These are phyloP conservation scores for Myriosclerotinia duriaeana DNA, from an alignment of 2,329 filamentous ascomycete species.

Conservation along the genomic window DNA sequence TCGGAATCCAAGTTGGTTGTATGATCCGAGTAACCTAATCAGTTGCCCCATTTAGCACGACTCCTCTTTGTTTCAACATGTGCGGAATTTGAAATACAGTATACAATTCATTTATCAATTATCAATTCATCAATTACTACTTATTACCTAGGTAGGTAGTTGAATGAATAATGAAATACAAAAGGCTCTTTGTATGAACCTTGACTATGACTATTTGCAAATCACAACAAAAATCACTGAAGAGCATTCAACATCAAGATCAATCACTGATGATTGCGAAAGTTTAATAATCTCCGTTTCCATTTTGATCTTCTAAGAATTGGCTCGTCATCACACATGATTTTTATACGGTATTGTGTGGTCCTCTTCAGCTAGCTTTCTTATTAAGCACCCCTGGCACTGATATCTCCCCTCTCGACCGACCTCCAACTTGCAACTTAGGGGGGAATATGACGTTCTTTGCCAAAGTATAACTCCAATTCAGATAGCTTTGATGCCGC, in stretches of 20 bases:
- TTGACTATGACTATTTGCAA: background rate
- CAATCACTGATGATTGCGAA: background rate
- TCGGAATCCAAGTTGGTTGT: constrained; percentile 1
- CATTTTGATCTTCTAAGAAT: background rate
- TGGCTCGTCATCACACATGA: background rate
- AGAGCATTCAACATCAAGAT: background rate
- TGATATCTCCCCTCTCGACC: background rate
- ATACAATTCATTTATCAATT: background rate
- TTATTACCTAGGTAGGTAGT: background rate
- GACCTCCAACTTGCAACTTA: background rate
- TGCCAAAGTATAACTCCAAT: constrained; percentile 18
- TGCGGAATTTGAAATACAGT: background rate
- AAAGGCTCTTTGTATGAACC: background rate
- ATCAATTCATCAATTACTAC: too few relatives aligned
- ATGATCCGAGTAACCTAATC: constrained; percentile 9
- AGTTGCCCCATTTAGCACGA: constrained; percentile 10
- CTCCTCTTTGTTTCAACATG: background rate
- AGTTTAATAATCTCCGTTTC: constrained; percentile 3
- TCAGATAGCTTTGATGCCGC: constrained; percentile 13
- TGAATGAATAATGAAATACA: background rate
- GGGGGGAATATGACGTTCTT: background rate
- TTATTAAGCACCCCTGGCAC: background rate
- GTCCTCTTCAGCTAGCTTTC: background rate
- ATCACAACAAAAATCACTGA: background rate
- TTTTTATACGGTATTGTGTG: constrained; percentile 4